Base-by-base conservation (phyloP, 495 filamentous ascomycete genomes). In the Cercophora sp. region DNA sequence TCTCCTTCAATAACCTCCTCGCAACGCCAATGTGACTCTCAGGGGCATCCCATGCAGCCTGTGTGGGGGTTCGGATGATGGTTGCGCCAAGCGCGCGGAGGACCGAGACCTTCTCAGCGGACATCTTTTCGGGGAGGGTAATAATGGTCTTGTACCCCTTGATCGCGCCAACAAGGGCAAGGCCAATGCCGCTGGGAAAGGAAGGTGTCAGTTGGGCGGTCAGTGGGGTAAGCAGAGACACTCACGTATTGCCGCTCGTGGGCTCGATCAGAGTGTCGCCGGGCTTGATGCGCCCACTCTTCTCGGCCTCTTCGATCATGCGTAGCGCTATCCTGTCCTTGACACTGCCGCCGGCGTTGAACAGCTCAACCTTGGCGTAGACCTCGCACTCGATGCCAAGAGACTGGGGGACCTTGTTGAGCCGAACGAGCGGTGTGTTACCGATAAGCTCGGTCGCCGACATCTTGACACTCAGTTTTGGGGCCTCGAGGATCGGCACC, bases 91-190 rank as follows among this genome's bases (percentile, higher is more conserved):
- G 79, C 15, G 93, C 91, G 40, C 88, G 84, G 22, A 99, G 77
- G 9, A 99, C 93, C 1, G 91, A 83, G 10, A 99, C 94, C 68
- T 99, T 99, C 71, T 99, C 93, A 23, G 89, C 83, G 5, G 90
- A 96, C 93, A 99, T 99, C 77, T 99, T 99, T 74, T 99, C 93
- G 31, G 93, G 93, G 2, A 99, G 82, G 0, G 93, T 99, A 63
- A 99, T 99, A 69, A 99, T 96, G 13, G 89, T 93, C 69, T 92
- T 93, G 73, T 99, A 98, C 44, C 88, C 91, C 74, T 96, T 96
- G 54, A 99, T 86, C 6, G 93, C 93, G 26, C 82, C 92, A 13
- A 97, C 92, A 36, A 99, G 78, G 15, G 93, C 93, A 43, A 99
- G 75, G 19, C 93, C 93, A 60, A 99, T 99, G 58, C 93, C 93